Percentiles rank a stretch among this genome's conserved stretches.
These are phyloP conservation scores for Suhomyces xylopsoci DNA, from an alignment of 805 yeast species.

Conservation along the genomic window DNA sequence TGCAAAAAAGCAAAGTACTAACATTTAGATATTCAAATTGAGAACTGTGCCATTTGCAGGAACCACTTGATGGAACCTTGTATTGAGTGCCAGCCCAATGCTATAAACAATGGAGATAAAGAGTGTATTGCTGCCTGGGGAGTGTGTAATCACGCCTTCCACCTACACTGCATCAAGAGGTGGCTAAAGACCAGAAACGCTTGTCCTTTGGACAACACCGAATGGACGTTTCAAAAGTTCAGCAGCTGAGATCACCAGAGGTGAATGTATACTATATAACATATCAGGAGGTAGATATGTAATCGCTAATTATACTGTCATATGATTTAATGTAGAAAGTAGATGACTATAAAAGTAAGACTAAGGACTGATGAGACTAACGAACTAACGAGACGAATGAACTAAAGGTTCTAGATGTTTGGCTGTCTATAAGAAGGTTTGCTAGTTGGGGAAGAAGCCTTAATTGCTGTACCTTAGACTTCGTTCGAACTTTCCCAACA, in stretches of 20 bases:
- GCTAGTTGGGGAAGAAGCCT: neutral
- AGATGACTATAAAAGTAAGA: neutral
- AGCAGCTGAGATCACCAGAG: constrained; percentile 45
- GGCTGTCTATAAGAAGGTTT: too few species aligned
- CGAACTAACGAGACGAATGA: too few species aligned
- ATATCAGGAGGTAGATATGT: neutral
- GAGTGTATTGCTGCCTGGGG: constrained; percentile 98
- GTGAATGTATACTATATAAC: neutral
- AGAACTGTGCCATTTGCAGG: constrained; percentile 96
- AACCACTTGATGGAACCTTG: constrained; percentile 98
- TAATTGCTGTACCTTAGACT: constrained; percentile 28
- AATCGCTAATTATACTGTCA: neutral
- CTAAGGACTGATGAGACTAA: too few species aligned
- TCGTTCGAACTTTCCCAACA: constrained; percentile 59
- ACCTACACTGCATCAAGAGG: constrained; percentile 90
- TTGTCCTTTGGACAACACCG: constrained; percentile 93
- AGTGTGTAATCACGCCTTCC: constrained; percentile 96
- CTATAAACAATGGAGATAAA: constrained; percentile 54
- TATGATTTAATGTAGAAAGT: neutral
- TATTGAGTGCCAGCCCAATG: constrained; percentile 90
- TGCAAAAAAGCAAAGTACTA: neutral
- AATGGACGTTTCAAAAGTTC: constrained; percentile 72
- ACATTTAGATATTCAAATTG: constrained; percentile 68
- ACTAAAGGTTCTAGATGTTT: too few species aligned
- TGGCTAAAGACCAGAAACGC: constrained; percentile 95